Evolutionary conservation across 2,329 filamentous ascomycete genomes (phyloP).

Genomic region (Xylariaceae sp.): DNA sequence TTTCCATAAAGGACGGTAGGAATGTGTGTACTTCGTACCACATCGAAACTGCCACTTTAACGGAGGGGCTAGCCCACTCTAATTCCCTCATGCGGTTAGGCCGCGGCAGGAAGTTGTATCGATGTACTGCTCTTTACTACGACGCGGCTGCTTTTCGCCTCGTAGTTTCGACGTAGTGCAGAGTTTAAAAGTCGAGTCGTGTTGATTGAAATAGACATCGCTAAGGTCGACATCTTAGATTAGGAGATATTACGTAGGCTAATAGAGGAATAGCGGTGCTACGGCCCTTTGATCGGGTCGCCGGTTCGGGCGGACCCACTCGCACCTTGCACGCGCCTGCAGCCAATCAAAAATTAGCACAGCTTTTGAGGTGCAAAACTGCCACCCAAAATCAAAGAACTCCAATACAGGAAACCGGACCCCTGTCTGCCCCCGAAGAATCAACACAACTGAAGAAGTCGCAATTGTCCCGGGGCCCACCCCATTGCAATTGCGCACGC

Average conservation of each 20-base stretch:
- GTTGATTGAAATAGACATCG: too few species aligned
- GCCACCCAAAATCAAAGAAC: constrained; percentile 30
- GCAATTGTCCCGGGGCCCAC: constrained; percentile 23
- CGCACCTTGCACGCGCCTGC: constrained; percentile 13
- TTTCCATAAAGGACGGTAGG: not conserved
- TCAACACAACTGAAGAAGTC: constrained; percentile 17
- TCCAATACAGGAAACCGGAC: constrained; percentile 30
- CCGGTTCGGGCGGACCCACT: constrained; percentile 3
- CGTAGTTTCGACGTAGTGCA: too few species aligned
- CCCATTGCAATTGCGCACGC: not conserved
- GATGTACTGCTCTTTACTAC: too few species aligned
- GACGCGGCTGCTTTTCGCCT: too few species aligned
- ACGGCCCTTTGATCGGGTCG: constrained; percentile 1
- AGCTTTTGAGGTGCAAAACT: constrained; percentile 19
- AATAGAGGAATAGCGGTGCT: not conserved
- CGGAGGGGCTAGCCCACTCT: not conserved
- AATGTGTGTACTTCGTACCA: too few species aligned
- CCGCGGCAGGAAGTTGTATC: too few species aligned
- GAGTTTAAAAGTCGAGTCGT: too few species aligned
- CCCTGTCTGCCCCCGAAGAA: constrained; percentile 32
- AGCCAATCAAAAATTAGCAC: constrained; percentile 32
- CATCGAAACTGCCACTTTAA: too few species aligned
- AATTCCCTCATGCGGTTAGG: not conserved
- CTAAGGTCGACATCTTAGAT: too few species aligned
- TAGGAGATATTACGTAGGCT: not conserved